Base-by-base conservation (phyloP, 2,329 filamentous ascomycete genomes). In the Blastomyces parvus region DNA sequence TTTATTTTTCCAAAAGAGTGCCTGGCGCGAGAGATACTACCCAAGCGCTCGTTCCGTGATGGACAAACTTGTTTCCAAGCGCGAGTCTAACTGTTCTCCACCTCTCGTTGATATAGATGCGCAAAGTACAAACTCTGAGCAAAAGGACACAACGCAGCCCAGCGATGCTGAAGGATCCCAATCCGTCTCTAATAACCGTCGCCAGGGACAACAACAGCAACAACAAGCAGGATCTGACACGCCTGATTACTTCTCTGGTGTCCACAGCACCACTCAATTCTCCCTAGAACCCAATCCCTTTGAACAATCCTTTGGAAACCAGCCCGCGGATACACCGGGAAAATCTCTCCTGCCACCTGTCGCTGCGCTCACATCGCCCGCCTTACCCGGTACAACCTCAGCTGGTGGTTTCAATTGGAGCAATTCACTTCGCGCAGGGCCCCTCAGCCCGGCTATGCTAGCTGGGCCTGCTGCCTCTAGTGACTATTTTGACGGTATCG, bases 391-490 rank as follows among this genome's bases (percentile, higher is more conserved):
- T 67, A 84, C 84, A 70, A 90, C 86, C 67, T 86, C 86, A 62
- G 89, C 85, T 44, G 84, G 86, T 27, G 76, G 76, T 33, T 89
- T 89, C 72, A 87, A 88, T 76, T 97, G 92, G 91, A 84, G 85
- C 68, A 88, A 91, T 70, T 96, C 91, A 56, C 81, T 99, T 71
- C 88, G 94, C 68, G 92, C 91, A 65, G 94, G 94, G 69, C 94
- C 94, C 52, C 78, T 99, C 69, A 97, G 94, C 77, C 94, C 94
- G 79, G 94, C 93, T 67, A 97, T 99, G 92, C 86, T 99, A 63
- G 90, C 91, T 57, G 94, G 91, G 30, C 94, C 85, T 50, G 82
- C 84, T 27, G 81, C 80, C 55, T 70, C 88, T 62, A 88, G 84
- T 74, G 91, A 97, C 74, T 97, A 97, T 78, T 96, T 97, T 73